Percentiles rank a stretch among this genome's conserved stretches.
These are phyloP conservation scores for Stagonosporopsis chrysanthemi DNA, from an alignment of 2,329 filamentous ascomycete genomes.

Conservation along the genomic window DNA sequence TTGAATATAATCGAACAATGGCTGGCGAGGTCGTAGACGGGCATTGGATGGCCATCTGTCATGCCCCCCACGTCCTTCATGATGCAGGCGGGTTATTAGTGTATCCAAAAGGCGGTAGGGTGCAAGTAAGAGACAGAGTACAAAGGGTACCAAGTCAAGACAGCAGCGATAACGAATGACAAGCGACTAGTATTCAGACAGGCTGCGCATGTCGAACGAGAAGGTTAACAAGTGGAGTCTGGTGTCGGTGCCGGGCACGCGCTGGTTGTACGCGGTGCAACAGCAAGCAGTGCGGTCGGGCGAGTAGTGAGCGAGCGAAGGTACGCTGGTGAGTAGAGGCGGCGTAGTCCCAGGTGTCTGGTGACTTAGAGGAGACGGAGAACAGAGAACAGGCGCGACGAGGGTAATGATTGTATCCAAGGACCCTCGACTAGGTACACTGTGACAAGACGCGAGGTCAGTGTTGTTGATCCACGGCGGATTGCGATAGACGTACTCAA, in stretches of 20 bases:
- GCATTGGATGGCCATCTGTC: constrained; percentile 66
- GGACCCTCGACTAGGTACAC: constrained; percentile 17
- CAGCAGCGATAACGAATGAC: constrained; percentile 28
- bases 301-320: background rate
- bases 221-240: constrained; percentile 4
- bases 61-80: constrained; percentile 59
- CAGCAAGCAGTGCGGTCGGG: constrained; percentile 4
- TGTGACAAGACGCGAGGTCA: constrained; percentile 27
- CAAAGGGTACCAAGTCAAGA: constrained; percentile 27
- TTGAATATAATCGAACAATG: constrained; percentile 84
- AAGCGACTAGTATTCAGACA: constrained; percentile 30
- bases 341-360: constrained; percentile 4
- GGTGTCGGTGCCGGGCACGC: constrained; percentile 7
- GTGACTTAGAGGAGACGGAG: constrained; percentile 5
- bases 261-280: constrained; percentile 10
- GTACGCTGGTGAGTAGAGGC: constrained; percentile 5
- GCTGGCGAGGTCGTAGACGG: constrained; percentile 72
- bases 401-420: constrained; percentile 17
- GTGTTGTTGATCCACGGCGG: constrained; percentile 25
- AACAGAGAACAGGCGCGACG: constrained; percentile 6
- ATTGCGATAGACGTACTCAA: constrained; percentile 30
- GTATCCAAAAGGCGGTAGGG: constrained; percentile 17
- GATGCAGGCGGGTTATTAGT: constrained; percentile 24
- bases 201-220: constrained; percentile 42
- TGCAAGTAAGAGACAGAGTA: constrained; percentile 27